Evolutionary conservation across 805 yeast genomes (phyloP).

Genomic region (Candida xyloterini): DNA sequence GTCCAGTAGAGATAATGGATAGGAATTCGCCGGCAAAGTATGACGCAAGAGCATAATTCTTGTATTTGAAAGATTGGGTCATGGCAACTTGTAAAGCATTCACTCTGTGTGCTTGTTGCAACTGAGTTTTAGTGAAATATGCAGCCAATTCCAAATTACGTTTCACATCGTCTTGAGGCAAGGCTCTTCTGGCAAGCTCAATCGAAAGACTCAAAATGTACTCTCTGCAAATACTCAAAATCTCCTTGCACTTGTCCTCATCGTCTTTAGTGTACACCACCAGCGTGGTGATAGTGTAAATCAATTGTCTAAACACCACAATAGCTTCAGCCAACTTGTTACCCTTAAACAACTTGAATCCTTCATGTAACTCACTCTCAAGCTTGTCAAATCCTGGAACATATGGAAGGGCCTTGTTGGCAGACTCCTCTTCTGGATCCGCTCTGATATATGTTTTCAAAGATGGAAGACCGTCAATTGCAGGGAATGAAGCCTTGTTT

Average conservation of each 20-base stretch:
- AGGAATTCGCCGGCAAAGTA: constrained; percentile 85
- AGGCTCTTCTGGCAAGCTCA: constrained; percentile 81
- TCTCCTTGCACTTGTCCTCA: constrained; percentile 69
- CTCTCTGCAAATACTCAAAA: constrained; percentile 75
- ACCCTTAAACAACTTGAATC: constrained; percentile 77
- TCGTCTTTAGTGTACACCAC: constrained; percentile 74
- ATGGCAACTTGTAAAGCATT: constrained; percentile 94
- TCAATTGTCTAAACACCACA: constrained; percentile 69
- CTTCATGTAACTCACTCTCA: constrained; percentile 60
- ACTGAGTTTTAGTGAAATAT: constrained; percentile 82
- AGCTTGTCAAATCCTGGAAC: constrained; percentile 73
- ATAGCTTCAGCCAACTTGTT: constrained; percentile 84
- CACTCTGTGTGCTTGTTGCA: constrained; percentile 78
- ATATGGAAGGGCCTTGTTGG: constrained; percentile 54
- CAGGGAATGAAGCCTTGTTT: constrained; percentile 70
- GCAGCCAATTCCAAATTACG: constrained; percentile 94
- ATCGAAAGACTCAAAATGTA: constrained; percentile 90
- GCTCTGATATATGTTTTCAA: constrained; percentile 66
- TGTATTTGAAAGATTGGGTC: constrained; percentile 85
- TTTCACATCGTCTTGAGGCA: constrained; percentile 68
- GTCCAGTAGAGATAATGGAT: constrained; percentile 64
- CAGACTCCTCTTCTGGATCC: constrained; percentile 55
- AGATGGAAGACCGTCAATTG: constrained; percentile 71
- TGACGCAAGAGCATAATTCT: constrained; percentile 85
- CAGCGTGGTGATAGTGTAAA: constrained; percentile 69